phyloP scores from a whole-genome alignment of 768 basidiomycete genomes.

The Naganishia kalamii region DNA sequence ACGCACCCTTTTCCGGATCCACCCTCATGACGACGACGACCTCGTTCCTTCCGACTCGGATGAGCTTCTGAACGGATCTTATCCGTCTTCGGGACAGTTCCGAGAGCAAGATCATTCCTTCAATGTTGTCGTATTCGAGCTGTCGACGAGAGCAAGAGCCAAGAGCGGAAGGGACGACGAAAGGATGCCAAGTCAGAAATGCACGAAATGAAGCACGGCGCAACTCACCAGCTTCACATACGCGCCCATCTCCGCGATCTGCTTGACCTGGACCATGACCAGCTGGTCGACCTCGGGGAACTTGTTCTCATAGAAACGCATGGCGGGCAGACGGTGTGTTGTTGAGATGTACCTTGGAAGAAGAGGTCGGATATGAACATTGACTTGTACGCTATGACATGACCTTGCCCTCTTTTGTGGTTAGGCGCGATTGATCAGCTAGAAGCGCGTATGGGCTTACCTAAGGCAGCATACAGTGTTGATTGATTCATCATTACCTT shows the following conservation, averaged over 20 bases:
- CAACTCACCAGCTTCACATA: conserved; percentile 93
- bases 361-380: not conserved
- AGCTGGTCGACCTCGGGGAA: conserved; percentile 86
- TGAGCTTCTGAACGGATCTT: conserved; percentile 93
- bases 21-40: conserved; percentile 96
- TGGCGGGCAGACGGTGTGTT: conserved; percentile 38
- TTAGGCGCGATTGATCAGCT: too few relatives aligned
- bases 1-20: conserved; percentile 93
- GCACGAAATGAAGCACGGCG: not conserved
- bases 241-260: conserved; percentile 99
- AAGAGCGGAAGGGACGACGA: not conserved
- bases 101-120: conserved; percentile 99
- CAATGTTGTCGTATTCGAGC: conserved; percentile 98
- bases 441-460: not conserved
- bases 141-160: conserved; percentile 42
- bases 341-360: not conserved
- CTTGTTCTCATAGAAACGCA: conserved; percentile 89
- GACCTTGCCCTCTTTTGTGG: not conserved
- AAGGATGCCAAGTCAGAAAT: not conserved
- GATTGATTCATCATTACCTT: not conserved
- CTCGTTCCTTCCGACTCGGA: conserved; percentile 93
- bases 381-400: not conserved
- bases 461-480: not conserved
- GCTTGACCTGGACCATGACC: conserved; percentile 98
- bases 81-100: conserved; percentile 95